phyloP scores from a whole-genome alignment of 495 filamentous ascomycete genomes.

The Neurospora hispaniola region DNA sequence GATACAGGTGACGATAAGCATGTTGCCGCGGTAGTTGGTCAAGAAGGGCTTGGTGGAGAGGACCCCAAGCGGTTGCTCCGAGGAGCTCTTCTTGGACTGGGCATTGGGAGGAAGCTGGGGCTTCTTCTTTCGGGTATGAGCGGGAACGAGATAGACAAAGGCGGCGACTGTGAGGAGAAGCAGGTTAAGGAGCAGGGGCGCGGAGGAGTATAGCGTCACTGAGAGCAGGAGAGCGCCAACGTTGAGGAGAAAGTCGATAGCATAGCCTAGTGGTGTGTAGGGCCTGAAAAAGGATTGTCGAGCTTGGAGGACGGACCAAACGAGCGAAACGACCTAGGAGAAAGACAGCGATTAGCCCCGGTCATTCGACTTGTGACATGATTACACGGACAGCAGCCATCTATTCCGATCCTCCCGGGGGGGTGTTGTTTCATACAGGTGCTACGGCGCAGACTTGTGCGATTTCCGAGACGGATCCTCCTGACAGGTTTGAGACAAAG shows the following conservation, averaged over 20 bases:
- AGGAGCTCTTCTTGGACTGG: constrained; percentile 16
- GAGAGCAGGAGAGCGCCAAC: constrained; percentile 71
- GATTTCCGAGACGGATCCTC: constrained; percentile 75
- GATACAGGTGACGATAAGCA: constrained; percentile 88
- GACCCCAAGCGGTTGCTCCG: constrained; percentile 25
- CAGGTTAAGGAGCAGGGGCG: constrained; percentile 62
- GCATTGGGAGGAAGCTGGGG: constrained; percentile 45
- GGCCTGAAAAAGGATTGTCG: constrained; percentile 76
- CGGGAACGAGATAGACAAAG: constrained; percentile 44
- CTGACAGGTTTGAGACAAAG: constrained; percentile 88
- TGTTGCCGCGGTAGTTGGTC: constrained; percentile 77
- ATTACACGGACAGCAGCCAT: not conserved
- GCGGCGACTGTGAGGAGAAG: constrained; percentile 63
- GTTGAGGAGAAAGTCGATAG: constrained; percentile 80
- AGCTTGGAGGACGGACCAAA: constrained; percentile 86
- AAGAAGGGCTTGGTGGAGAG: constrained; percentile 83
- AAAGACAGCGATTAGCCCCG: not conserved
- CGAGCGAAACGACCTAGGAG: constrained; percentile 60
- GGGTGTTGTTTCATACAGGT: constrained; percentile 51
- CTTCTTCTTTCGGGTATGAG: constrained; percentile 37
- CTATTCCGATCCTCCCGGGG: not conserved
- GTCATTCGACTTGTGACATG: not conserved
- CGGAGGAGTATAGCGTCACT: constrained; percentile 72
- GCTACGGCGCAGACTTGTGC: constrained; percentile 74
- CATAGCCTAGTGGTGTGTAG: constrained; percentile 53